Conservation (phyloP, 202 grass and related monocot genomes). For the Musa balbisiana region DNA sequence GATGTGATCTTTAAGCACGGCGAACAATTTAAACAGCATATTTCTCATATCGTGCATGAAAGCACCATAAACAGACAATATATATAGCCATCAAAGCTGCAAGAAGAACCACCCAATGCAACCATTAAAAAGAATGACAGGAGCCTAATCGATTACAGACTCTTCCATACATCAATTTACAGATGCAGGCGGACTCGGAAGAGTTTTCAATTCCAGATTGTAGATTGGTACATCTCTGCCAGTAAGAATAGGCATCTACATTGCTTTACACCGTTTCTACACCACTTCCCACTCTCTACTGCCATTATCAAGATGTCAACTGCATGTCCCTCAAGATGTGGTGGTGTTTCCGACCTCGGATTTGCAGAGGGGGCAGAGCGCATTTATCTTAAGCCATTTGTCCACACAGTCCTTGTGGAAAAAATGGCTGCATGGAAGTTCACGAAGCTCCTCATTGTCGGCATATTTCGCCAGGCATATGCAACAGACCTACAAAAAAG, state of each 20-base stretch:
- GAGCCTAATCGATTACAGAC: not conserved
- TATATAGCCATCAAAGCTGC: not conserved
- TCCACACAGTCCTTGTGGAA: constrained; percentile 82
- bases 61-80: not conserved
- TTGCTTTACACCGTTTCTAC: not conserved
- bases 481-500: constrained; percentile 47
- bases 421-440: constrained; percentile 62
- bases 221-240: not conserved
- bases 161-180: not conserved
- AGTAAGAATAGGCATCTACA: no score
- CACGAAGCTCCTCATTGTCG: constrained; percentile 63
- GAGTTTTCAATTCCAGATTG: not conserved
- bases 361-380: constrained; percentile 78
- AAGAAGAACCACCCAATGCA: not conserved
- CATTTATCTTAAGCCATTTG: constrained; percentile 90
- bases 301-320: not conserved
- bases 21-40: not conserved
- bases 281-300: not conserved
- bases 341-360: constrained; percentile 39
- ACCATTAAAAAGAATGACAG: not conserved
- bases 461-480: constrained; percentile 76
- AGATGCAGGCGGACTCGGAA: not conserved
- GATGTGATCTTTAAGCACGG: not conserved
- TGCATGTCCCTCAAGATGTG: not conserved
- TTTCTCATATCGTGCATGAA: not conserved